phyloP scores from a whole-genome alignment of 257 asterid species.

The Prunella vulgaris region DNA sequence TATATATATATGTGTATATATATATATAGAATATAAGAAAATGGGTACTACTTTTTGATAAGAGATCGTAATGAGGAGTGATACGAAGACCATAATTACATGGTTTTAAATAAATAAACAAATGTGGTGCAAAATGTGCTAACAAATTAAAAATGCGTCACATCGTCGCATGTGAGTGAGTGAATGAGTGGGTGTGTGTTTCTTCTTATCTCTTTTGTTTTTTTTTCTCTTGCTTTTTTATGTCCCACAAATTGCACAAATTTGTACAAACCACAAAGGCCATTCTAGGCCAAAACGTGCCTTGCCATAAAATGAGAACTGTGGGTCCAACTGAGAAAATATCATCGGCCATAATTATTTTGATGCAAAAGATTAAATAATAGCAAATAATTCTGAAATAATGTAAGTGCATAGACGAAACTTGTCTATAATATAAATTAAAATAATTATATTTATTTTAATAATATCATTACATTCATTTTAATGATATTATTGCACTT shows the following conservation, averaged over 20 bases:
- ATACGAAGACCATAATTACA: slow-evolving; percentile 13
- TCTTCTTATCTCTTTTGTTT: slow-evolving; percentile 1
- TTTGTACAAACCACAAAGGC: slow-evolving; percentile 1
- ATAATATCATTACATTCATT: too few relatives aligned
- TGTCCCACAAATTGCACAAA: slow-evolving; percentile 20
- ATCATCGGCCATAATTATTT: not conserved
- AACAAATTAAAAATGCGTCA: not conserved
- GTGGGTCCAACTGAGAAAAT: not conserved
- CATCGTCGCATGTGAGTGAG: not conserved
- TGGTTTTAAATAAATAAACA: not conserved
- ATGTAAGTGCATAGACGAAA: too few relatives aligned
- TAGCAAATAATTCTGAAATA: too few relatives aligned
- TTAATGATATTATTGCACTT: too few relatives aligned
- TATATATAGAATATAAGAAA: not conserved
- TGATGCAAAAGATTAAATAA: not conserved
- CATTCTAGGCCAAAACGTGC: slow-evolving; percentile 15
- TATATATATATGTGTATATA: too few relatives aligned
- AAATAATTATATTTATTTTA: too few relatives aligned
- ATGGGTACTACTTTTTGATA: slow-evolving; percentile 13
- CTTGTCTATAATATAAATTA: too few relatives aligned
- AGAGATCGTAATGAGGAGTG: slow-evolving; percentile 15
- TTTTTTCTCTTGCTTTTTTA: too few relatives aligned
- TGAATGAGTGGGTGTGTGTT: not conserved
- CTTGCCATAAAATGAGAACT: not conserved
- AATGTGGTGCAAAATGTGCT: not conserved